A percentile compares a stretch with the other conserved stretches of the same genome.
Evolutionary conservation across 306 rosid genomes (phyloP).

Genomic region (Cucurbita argyrosperma): DNA sequence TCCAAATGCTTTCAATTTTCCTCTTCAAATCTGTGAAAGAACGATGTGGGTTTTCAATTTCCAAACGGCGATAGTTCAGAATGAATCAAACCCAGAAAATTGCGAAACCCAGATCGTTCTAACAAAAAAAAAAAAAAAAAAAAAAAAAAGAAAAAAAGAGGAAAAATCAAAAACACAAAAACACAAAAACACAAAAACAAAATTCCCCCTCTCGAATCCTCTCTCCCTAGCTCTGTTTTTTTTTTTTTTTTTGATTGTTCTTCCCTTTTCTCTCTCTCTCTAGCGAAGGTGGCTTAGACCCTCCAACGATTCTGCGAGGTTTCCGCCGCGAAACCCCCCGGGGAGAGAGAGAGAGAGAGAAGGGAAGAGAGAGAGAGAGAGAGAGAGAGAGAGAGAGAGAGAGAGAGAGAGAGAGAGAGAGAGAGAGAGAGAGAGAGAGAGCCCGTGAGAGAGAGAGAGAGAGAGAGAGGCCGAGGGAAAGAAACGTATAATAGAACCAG

Average conservation of each 20-base stretch:
- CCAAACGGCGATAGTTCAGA: background rate
- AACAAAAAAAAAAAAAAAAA: background rate
- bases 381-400: too few relatives aligned
- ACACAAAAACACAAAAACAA: background rate
- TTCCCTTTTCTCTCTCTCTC: conserved; percentile 1
- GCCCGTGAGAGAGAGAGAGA: background rate
- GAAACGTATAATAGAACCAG: background rate
- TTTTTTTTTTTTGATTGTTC: background rate
- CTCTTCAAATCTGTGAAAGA: background rate
- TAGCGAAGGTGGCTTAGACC: background rate
- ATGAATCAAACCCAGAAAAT: background rate
- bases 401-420: background rate
- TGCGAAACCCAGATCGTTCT: background rate
- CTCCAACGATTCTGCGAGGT: conserved; percentile 5
- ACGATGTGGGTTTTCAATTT: conserved; percentile 1
- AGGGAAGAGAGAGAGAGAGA: too few relatives aligned
- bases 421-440: background rate
- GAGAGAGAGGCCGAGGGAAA: background rate
- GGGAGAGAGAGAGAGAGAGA: too few relatives aligned
- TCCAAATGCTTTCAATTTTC: background rate
- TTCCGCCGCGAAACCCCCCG: background rate
- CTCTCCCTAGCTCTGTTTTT: background rate
- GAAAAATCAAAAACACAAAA: background rate
- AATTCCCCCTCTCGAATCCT: background rate
- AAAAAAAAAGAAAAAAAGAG: background rate